Base-by-base conservation (phyloP, 2,329 filamentous ascomycete genomes). In the Aspergillus novoparasiticus region DNA sequence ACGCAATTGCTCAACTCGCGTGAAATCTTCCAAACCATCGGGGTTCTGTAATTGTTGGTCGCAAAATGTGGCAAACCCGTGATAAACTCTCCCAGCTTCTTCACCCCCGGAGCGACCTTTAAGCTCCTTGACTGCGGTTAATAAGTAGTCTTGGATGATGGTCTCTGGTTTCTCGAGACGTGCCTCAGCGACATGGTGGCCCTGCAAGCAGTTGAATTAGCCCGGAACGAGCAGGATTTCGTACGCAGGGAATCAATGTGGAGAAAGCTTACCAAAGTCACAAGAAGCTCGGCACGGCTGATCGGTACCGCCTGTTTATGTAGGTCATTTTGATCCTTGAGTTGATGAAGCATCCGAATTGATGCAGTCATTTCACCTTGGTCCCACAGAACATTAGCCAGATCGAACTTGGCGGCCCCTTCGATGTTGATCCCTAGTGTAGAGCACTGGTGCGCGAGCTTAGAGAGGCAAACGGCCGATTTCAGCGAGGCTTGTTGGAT, bases 51-150 rank as follows among this genome's bases (percentile, higher is more conserved):
- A 83, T 75, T 99, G 95, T 72, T 93, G 89, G 75, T 99, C 94
- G 72, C 96, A 99, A 75, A 99, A 99, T 58, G 89, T 86, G 30
- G 96, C 95, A 76, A 98, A 98, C 71, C 96, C 92, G 74, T 97
- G 93, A 72, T 93, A 97, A 0, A 98, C 95, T 68, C 92, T 86
- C 1, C 94, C 93, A 2, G 94, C 91, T 64, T 94, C 91, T 51
- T 85, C 83, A 1, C 91, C 90, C 59, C 88, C 84, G 6, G 80
- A 85, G 53, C 86, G 85, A 1, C 88, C 89, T 70, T 87, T 90
- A 9, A 99, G 82, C 72, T 96, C 92, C 68, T 89, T 89, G 32
- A 98, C 88, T 0, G 95, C 94, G 26, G 92, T 92, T 60, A 90
- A 86, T 0, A 99, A 84, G 71, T 97, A 98, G 41, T 90, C 88